Base-by-base conservation (phyloP, 257 asterid genomes). In the Nicotiana tomentosiformis region DNA sequence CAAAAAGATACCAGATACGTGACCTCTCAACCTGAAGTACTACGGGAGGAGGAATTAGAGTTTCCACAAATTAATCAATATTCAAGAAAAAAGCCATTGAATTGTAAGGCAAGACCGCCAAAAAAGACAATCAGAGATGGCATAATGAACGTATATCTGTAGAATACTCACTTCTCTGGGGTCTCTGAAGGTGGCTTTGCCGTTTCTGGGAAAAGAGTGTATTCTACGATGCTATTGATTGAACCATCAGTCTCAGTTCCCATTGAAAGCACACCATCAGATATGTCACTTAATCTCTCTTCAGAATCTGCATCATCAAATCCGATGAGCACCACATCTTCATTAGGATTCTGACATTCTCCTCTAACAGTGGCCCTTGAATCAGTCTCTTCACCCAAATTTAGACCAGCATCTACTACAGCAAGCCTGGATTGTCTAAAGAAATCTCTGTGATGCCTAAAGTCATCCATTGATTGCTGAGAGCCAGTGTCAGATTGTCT, bases 251-350 rank as follows among this genome's bases (percentile, higher is more conserved):
- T 89, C 87, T 96, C 99, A 2, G 98, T 94, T 81, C 94, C 97
- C 97, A 90, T 94, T 33, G 99, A 94, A 76, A 96, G 98, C 87
- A 88, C 98, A 12, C 99, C 89, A 88, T 96, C 99, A 43, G 99
- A 96, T 82, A 96, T 93, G 87, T 96, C 98, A 85, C 99, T 96
- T 26, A 96, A 91, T 82, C 98, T 91, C 89, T 93, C 98, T 37
- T 96, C 98, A 5, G 93, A 92, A 82, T 94, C 99, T 8, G 84
- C 93, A 82, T 93, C 99, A 81, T 94, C 98, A 12, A 94, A 84
- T 72, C 95, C 94, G 77, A 93, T 67, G 82, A 94, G 95, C 83
- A 89, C 98, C 17, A 87, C 80, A 35, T 96, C 98, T 3, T 90
- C 97, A 32, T 79, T 83, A 76, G 79, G 86, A 80, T 83, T 86